A percentile compares a stretch with the other conserved stretches of the same genome.
Evolutionary conservation across 2,329 filamentous ascomycete genomes (phyloP).

Genomic region (Scedosporium boydii): DNA sequence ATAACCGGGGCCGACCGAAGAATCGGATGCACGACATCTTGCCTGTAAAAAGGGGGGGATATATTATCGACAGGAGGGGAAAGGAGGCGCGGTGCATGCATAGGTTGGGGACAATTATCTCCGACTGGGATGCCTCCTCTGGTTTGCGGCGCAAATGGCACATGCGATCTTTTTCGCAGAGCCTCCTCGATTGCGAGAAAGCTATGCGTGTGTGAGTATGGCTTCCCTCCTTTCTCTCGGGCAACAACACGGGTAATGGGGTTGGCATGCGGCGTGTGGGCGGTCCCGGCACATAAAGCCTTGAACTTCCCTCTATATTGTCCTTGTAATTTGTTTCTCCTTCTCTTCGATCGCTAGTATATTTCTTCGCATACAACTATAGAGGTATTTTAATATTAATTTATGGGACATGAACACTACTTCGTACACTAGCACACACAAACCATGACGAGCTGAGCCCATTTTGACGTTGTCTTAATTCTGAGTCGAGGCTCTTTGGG

Average conservation of each 20-base stretch:
- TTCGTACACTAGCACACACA: neutral
- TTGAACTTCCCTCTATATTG: neutral
- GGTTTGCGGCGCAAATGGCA: neutral
- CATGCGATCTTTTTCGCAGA: neutral
- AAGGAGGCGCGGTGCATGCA: neutral
- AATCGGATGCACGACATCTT: neutral
- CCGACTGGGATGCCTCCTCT: neutral
- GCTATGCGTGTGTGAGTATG: neutral
- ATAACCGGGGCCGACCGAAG: neutral
- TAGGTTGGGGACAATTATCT: neutral
- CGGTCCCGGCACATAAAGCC: neutral
- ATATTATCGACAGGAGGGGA: neutral
- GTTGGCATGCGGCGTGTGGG: neutral
- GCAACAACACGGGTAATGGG: neutral
- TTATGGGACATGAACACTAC: neutral
- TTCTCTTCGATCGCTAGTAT: neutral
- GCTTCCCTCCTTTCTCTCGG: too few relatives aligned
- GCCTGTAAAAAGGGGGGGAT: neutral
- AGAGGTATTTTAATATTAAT: conserved; percentile 2
- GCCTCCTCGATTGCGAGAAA: neutral
- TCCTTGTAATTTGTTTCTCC: neutral
- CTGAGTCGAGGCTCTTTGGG: neutral
- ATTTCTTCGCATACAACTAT: neutral
- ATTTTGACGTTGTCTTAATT: neutral
- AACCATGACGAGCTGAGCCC: too few relatives aligned